Evolutionary conservation across 2,329 filamentous ascomycete species (phyloP).

Genomic region (Aureobasidium uvarum): DNA sequence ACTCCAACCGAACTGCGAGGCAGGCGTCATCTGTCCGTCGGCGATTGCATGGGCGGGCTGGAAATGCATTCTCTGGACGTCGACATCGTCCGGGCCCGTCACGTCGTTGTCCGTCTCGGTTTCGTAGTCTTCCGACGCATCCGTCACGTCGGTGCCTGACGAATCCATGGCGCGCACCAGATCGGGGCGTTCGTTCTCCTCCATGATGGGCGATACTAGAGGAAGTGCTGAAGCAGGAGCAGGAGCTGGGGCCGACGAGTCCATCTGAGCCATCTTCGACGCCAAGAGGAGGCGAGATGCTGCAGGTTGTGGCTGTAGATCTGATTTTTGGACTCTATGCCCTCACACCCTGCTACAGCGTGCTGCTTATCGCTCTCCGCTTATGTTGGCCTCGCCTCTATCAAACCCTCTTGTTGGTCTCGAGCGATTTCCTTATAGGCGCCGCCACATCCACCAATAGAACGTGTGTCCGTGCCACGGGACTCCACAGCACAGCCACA

Average conservation of each 20-base stretch:
- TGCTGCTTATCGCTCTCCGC: not conserved
- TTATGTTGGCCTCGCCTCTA: not conserved
- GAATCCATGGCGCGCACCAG: constrained; percentile 36
- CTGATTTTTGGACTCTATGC: not conserved
- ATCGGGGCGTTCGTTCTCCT: constrained; percentile 37
- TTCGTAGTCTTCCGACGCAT: constrained; percentile 28
- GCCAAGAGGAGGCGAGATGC: constrained; percentile 12
- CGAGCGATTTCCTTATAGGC: constrained; percentile 11
- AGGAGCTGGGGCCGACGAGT: not conserved
- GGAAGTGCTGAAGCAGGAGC: constrained; percentile 12
- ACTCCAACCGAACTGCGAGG: constrained; percentile 36
- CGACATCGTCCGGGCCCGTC: constrained; percentile 14
- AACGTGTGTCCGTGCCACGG: not conserved
- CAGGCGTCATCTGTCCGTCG: constrained; percentile 32
- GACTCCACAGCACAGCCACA: constrained; percentile 7
- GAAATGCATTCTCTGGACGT: constrained; percentile 22
- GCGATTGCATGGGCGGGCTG: not conserved
- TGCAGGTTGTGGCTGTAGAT: not conserved
- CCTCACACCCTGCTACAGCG: not conserved
- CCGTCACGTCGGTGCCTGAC: constrained; percentile 35
- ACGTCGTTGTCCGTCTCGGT: constrained; percentile 22
- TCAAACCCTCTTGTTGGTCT: not conserved
- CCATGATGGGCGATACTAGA: constrained; percentile 35
- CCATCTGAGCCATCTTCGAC: constrained; percentile 6
- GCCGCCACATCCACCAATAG: constrained; percentile 13